Base-by-base conservation (phyloP, 1,139 yeast species). In the Kluyveromyces marxianus region DNA sequence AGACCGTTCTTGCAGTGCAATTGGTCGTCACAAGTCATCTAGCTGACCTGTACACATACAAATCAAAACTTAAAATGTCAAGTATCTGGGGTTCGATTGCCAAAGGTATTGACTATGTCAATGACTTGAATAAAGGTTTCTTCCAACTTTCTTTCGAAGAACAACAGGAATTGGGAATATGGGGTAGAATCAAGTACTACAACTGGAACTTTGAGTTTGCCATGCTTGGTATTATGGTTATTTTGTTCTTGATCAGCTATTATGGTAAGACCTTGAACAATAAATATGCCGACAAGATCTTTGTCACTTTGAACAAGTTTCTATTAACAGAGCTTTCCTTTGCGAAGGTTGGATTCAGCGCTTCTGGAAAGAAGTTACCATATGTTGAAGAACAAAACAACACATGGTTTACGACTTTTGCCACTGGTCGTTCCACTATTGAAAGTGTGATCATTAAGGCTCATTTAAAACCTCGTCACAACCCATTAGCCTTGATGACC, bases 351-450 rank as follows among this genome's bases (percentile, higher is more conserved):
- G 97, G 97, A 48, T 81, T 81, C 43, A 49, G 57, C 41, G 64
- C 69, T 41, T 69, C 71, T 40, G 66, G 69, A 25, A 41, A 52
- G 7, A 53, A 49, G 45, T 34, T 52, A 43, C 68, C 77, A 54
- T 75, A 73, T 57, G 70, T 81, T 53, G 76, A 79, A 61, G 96
- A 88, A 63, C 79, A 83, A 45, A 72, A 84, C 40, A 84, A 86
- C 59, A 74, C 77, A 50, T 59, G 67, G 64, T 89, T 68, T 65
- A 71, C 92, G 21, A 73, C 88, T 41, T 92, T 87, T 65, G 96
- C 97, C 39, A 76, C 95, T 48, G 98, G 98, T 52, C 81, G 98
- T 65, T 71, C 78, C 52, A 83, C 86, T 65, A 75, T 92, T 53
- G 80, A 79, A 52, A 74, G 77, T 51, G 70, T 88, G 48, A 69